Conservation (phyloP, 345 rosid genomes). For the Pistacia integerrima region DNA sequence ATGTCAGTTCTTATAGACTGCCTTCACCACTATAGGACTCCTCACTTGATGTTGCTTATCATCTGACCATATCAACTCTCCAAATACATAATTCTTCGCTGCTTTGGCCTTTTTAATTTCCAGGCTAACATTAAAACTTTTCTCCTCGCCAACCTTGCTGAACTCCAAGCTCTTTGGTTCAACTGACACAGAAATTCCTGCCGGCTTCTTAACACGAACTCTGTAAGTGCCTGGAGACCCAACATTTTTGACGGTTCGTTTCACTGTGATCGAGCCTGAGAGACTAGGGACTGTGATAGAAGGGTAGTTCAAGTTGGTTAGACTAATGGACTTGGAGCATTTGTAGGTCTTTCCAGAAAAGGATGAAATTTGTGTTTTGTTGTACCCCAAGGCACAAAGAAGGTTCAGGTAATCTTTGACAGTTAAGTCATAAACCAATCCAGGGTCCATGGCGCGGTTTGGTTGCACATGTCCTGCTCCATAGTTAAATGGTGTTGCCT, state of each 20-base stretch:
- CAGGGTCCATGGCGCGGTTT: slow-evolving; percentile 77
- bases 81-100: slow-evolving; percentile 48
- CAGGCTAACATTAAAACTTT: slow-evolving; percentile 49
- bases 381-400: slow-evolving; percentile 69
- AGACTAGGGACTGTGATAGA: slow-evolving; percentile 62
- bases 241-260: slow-evolving; percentile 64
- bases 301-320: slow-evolving; percentile 78
- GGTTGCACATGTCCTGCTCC: slow-evolving; percentile 91
- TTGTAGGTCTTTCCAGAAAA: slow-evolving; percentile 37
- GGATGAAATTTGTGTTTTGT: slow-evolving; percentile 39
- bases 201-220: slow-evolving; percentile 39
- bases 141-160: slow-evolving; percentile 56
- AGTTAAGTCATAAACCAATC: slow-evolving; percentile 66
- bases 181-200: slow-evolving; percentile 52
- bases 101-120: slow-evolving; percentile 21
- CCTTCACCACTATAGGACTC: slow-evolving; percentile 73
- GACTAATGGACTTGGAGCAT: slow-evolving; percentile 46
- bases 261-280: slow-evolving; percentile 32
- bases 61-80: slow-evolving; percentile 75
- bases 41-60: slow-evolving; percentile 57
- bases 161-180: slow-evolving; percentile 54
- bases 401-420: slow-evolving; percentile 64
- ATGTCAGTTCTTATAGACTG: neutral
- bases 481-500: slow-evolving; percentile 69
- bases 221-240: slow-evolving; percentile 64